These are phyloP conservation scores for Xylaria digitata DNA, from an alignment of 2,329 filamentous ascomycete species.

Conservation along the genomic window DNA sequence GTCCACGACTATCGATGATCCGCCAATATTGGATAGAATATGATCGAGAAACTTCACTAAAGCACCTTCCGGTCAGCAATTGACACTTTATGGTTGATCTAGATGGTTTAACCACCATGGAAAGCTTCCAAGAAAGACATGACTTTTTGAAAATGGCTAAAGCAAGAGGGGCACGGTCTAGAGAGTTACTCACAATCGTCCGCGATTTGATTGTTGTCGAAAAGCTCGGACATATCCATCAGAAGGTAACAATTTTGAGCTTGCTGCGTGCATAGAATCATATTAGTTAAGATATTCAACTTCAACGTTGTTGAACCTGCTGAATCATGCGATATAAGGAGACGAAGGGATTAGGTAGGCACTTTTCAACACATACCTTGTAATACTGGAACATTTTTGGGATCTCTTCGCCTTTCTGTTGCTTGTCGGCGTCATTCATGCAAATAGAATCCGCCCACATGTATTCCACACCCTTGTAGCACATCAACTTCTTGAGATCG, in stretches of 20 bases:
- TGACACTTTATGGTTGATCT: no score
- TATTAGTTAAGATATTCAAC: neutral
- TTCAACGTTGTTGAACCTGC: neutral
- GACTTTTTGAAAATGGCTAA: no score
- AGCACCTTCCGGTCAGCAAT: no score
- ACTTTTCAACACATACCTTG: constrained; percentile 10
- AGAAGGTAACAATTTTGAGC: constrained; percentile 42
- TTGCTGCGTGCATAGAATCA: neutral
- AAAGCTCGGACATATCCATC: constrained; percentile 49
- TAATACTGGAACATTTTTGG: constrained; percentile 37
- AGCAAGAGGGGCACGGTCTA: no score
- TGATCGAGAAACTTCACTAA: constrained; percentile 48
- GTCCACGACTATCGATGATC: constrained; percentile 43
- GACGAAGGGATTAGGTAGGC: neutral
- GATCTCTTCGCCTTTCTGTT: constrained; percentile 31
- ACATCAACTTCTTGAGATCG: constrained; percentile 32
- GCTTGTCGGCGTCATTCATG: constrained; percentile 30
- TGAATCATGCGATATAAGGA: neutral
- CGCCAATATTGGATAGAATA: constrained; percentile 52
- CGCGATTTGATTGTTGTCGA: constrained; percentile 49
- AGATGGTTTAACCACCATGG: no score
- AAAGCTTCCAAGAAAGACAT: no score
- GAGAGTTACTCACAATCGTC: constrained; percentile 35
- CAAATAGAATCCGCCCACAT: constrained; percentile 39
- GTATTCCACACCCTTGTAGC: constrained; percentile 20